These are phyloP conservation scores for Cocos nucifera DNA, from an alignment of 176 grass and related monocot species.

Conservation along the genomic window DNA sequence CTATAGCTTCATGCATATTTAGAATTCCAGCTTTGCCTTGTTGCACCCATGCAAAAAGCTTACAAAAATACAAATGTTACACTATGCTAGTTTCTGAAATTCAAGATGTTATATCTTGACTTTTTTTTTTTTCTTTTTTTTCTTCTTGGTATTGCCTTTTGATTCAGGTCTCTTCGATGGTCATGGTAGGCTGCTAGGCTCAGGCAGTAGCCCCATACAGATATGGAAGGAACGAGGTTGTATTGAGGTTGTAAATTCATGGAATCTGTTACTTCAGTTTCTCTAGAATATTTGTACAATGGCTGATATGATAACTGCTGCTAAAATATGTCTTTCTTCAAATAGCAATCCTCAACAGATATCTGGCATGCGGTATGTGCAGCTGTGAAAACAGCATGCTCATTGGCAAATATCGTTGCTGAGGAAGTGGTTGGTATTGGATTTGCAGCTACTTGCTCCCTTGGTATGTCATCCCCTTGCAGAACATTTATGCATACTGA, in stretches of 20 bases:
- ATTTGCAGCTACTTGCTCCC: conserved; percentile 89
- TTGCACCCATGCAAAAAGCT: too few relatives aligned
- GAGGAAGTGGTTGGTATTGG: conserved; percentile 61
- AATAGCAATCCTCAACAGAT: conserved; percentile 85
- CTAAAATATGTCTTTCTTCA: conserved; percentile 14
- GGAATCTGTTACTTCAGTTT: neutral
- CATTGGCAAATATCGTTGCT: conserved; percentile 35
- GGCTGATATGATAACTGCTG: neutral
- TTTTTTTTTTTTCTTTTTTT: neutral
- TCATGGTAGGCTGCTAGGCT: conserved; percentile 64
- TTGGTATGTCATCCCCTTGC: conserved; percentile 38
- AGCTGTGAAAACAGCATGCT: conserved; percentile 63
- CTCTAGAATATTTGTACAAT: too few relatives aligned
- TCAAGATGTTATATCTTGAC: too few relatives aligned
- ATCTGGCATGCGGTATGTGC: conserved; percentile 92
- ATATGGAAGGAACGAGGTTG: conserved; percentile 96
- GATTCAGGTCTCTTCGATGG: conserved; percentile 64
- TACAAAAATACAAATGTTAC: too few relatives aligned
- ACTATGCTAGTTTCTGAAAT: too few relatives aligned
- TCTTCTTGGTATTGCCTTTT: neutral
- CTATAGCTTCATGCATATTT: too few relatives aligned
- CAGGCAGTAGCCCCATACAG: conserved; percentile 81
- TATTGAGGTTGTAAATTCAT: conserved; percentile 56
- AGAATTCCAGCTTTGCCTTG: too few relatives aligned
- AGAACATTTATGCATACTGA: too few relatives aligned